A percentile compares a stretch with the other conserved stretches of the same genome.
These are phyloP conservation scores for Xylaria intraflava DNA, from an alignment of 495 filamentous ascomycete genomes.

Conservation along the genomic window DNA sequence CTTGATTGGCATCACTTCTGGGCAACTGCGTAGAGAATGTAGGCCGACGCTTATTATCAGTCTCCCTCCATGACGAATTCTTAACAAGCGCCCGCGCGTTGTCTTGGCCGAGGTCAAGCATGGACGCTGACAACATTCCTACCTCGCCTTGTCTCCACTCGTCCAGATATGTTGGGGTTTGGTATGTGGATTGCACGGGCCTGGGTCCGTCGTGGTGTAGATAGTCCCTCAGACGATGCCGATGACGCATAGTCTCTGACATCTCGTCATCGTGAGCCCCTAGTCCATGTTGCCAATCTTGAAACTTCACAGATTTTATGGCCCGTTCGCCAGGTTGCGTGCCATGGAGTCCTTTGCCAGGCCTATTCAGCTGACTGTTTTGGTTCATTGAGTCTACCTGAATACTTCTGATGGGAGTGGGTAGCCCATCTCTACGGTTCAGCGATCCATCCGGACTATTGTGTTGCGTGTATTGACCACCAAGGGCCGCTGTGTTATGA, in stretches of 20 bases:
- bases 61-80: conserved; percentile 50
- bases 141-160: conserved; percentile 54
- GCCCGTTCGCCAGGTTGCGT: conserved; percentile 4
- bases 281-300: conserved; percentile 17
- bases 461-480: not conserved
- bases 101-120: conserved; percentile 42
- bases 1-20: conserved; percentile 42
- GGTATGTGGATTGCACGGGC: conserved; percentile 39
- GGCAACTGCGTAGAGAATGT: conserved; percentile 32
- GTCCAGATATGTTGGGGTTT: conserved; percentile 42
- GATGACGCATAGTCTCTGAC: conserved; percentile 20
- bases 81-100: conserved; percentile 31
- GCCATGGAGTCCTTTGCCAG: conserved; percentile 8
- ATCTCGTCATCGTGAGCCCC: conserved; percentile 14
- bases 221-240: conserved; percentile 40
- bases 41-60: conserved; percentile 31
- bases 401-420: conserved; percentile 1
- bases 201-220: conserved; percentile 34
- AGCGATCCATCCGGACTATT: conserved; percentile 9
- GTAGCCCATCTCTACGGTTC: conserved; percentile 9
- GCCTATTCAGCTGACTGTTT: conserved; percentile 11
- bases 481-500: not conserved
- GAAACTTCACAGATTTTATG: conserved; percentile 27
- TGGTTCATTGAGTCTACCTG: conserved; percentile 3
- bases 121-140: conserved; percentile 42